A percentile compares a stretch with the other conserved stretches of the same genome.
phyloP scores from a whole-genome alignment of 2,329 filamentous ascomycete genomes.

The Sporothrix dimorphospora region DNA sequence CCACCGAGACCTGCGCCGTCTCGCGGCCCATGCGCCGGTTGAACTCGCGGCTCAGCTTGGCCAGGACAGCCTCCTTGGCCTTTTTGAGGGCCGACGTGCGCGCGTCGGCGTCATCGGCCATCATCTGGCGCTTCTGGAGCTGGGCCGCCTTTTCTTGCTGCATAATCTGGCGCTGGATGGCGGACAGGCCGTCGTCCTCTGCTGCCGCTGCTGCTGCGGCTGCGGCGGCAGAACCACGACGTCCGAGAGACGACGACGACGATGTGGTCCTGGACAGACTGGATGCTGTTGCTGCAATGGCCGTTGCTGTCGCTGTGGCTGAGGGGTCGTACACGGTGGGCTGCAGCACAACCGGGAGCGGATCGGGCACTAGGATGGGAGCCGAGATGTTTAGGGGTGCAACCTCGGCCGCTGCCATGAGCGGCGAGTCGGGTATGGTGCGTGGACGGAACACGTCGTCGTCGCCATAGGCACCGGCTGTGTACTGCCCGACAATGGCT shows the following conservation, averaged over 20 bases:
- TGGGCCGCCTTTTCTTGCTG: conserved; percentile 53
- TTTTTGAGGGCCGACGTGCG: conserved; percentile 59
- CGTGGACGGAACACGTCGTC: conserved; percentile 34
- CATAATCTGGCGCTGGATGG: conserved; percentile 59
- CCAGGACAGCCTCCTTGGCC: conserved; percentile 63
- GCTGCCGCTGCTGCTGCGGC: neutral
- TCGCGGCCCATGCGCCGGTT: conserved; percentile 34
- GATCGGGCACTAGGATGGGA: conserved; percentile 54
- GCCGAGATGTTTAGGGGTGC: conserved; percentile 48
- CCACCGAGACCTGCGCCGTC: conserved; percentile 26
- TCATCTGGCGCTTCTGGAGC: conserved; percentile 42
- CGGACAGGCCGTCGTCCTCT: conserved; percentile 53
- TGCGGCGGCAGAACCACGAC: neutral
- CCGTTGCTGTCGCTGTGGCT: conserved; percentile 28
- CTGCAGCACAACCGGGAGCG: conserved; percentile 57
- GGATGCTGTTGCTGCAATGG: neutral
- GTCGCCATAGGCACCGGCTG: neutral
- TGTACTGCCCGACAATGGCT: conserved; percentile 9
- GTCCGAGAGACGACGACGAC: conserved; percentile 30
- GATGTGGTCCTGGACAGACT: conserved; percentile 18
- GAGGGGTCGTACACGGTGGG: conserved; percentile 60
- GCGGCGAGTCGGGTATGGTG: conserved; percentile 31
- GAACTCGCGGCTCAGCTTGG: conserved; percentile 61
- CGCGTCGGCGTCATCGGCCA: conserved; percentile 59
- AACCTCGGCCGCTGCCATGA: conserved; percentile 22